Percentiles rank a stretch among this genome's conserved stretches.
phyloP scores from a whole-genome alignment of 495 filamentous ascomycete species.

The Penicillium subrubescens region DNA sequence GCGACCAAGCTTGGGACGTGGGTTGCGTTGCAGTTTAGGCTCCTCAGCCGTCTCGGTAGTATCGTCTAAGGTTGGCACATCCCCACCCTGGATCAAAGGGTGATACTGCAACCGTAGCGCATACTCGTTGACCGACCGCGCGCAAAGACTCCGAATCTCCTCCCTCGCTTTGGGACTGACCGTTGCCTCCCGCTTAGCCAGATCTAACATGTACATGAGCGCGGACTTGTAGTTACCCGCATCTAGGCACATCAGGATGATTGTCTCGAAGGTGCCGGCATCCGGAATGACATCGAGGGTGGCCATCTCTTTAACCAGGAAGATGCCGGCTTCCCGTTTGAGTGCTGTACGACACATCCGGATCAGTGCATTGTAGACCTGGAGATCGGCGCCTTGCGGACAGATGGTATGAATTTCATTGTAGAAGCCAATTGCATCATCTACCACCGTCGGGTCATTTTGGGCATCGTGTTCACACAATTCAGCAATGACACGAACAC shows the following conservation, averaged over 20 bases:
- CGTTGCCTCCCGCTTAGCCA: slow-evolving; percentile 29
- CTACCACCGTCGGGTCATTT: slow-evolving; percentile 32
- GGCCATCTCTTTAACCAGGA: slow-evolving; percentile 74
- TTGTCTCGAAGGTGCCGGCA: slow-evolving; percentile 62
- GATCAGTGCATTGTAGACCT: slow-evolving; percentile 70
- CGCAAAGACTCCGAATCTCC: slow-evolving; percentile 36
- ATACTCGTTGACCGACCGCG: slow-evolving; percentile 30
- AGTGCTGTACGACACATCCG: slow-evolving; percentile 54
- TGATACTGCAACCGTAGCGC: slow-evolving; percentile 37
- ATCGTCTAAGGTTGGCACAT: not conserved
- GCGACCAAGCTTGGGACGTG: not conserved
- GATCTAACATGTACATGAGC: slow-evolving; percentile 44
- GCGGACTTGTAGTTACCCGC: slow-evolving; percentile 43
- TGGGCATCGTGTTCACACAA: slow-evolving; percentile 33
- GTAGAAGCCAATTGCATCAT: slow-evolving; percentile 67
- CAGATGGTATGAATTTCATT: slow-evolving; percentile 67
- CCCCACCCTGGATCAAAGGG: slow-evolving; percentile 23
- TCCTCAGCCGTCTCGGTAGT: not conserved
- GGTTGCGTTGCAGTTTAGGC: not conserved
- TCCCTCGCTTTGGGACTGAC: slow-evolving; percentile 25
- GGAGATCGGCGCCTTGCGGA: slow-evolving; percentile 55
- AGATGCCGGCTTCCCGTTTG: slow-evolving; percentile 61
- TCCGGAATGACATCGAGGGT: slow-evolving; percentile 62
- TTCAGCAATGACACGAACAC: slow-evolving; percentile 36
- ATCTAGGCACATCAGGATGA: slow-evolving; percentile 66